Evolutionary conservation across 495 filamentous ascomycete genomes (phyloP), one percentile per base, ranked within the genome.

Genomic region (Penicillium crystallinum): DNA sequence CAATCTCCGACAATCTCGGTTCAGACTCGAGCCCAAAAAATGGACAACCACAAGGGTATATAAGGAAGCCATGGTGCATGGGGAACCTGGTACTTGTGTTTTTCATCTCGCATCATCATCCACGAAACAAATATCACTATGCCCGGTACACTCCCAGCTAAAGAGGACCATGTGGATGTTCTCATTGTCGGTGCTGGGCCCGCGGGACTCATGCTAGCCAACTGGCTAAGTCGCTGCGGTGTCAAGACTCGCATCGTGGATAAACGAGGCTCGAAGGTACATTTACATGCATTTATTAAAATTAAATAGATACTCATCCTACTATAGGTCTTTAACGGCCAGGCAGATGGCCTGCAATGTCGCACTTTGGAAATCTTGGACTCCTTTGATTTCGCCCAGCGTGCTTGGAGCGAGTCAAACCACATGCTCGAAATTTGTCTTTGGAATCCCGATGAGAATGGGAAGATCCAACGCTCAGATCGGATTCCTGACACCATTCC

Each of bases 131-230:
- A 23, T 0, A 6, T 38, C 38, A 53, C 15, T 23, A 53, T 58
- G 56, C 19, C 47, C 7, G 52, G 50, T 14, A 37, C 37, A 10
- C 34, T 47, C 7, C 29, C 46, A 17, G 10, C 46, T 9, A 21
- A 48, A 52, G 54, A 56, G 30, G 49, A 38, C 41, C 33, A 54
- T 38, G 53, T 57, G 15, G 63, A 66, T 41, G 63, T 66, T 5
- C 66, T 87, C 51, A 80, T 87, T 23, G 66, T 86, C 18, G 84
- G 84, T 6, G 82, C 83, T 37, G 83, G 84, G 4, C 84, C 84
- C 0, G 80, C 83, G 1, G 84, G 77, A 17, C 74, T 86, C 4
- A 84, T 85, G 77, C 70, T 76, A 37, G 79, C 83, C 0, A 69
- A 71, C 23, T 86, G 81, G 77, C 72, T 85, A 57, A 72, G 80